Evolutionary conservation across 306 rosid species (phyloP).

Genomic region (Citrullus mucosospermus): DNA sequence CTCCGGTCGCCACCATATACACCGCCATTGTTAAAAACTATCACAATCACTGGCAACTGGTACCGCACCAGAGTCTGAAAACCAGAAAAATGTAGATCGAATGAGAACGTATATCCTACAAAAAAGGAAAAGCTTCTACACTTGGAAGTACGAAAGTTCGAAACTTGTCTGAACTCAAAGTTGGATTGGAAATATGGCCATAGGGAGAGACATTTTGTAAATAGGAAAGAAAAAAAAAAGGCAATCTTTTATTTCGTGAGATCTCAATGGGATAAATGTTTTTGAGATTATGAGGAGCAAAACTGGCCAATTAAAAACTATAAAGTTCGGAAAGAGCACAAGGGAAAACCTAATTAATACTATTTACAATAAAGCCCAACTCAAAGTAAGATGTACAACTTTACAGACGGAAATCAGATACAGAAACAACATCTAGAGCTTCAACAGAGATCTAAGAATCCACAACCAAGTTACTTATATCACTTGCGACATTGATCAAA

Average conservation of each 20-base stretch:
- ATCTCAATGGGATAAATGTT: not conserved
- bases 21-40: conserved; percentile 92
- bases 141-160: not conserved
- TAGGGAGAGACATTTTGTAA: not conserved
- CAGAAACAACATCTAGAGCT: not conserved
- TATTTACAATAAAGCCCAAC: not conserved
- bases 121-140: not conserved
- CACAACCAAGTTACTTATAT: not conserved
- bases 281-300: not conserved
- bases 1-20: conserved; percentile 66
- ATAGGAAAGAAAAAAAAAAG: not conserved
- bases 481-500: not conserved
- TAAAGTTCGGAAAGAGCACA: not conserved
- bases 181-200: not conserved
- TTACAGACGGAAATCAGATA: not conserved
- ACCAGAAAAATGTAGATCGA: not conserved
- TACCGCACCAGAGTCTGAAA: conserved; percentile 87
- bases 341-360: not conserved
- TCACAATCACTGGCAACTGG: conserved; percentile 75
- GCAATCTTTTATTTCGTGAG: not conserved
- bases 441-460: not conserved
- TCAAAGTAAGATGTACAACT: not conserved
- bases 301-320: not conserved
- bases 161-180: not conserved
- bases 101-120: not conserved